phyloP scores from a whole-genome alignment of 495 filamentous ascomycete species.

The Lindgomyces ingoldianus region DNA sequence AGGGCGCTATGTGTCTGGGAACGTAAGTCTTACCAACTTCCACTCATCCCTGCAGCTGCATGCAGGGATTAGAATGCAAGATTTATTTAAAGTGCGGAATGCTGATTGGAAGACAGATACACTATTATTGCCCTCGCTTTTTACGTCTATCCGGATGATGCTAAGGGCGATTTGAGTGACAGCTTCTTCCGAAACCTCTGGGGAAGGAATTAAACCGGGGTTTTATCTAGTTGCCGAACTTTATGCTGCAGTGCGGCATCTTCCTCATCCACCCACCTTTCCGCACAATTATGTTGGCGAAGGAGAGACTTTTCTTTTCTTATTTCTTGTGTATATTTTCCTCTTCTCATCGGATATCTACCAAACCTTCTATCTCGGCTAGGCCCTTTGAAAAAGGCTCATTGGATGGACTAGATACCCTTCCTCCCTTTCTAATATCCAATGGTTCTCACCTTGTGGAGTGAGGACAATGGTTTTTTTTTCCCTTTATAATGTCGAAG shows the following conservation, averaged over 20 bases:
- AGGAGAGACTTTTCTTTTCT: neutral
- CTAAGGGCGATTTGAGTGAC: conserved; percentile 32
- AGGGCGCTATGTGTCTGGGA: conserved; percentile 84
- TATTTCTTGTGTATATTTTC: neutral
- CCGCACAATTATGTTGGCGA: too few species aligned
- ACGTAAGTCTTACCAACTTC: conserved; percentile 62
- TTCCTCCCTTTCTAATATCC: neutral
- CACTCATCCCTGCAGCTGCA: too few species aligned
- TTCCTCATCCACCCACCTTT: too few species aligned
- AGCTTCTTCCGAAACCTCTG: conserved; percentile 25
- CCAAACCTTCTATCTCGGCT: too few species aligned
- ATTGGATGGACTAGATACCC: neutral
- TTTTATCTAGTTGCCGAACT: too few species aligned
- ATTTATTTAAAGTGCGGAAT: too few species aligned
- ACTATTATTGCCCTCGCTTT: conserved; percentile 86
- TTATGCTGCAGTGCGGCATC: neutral
- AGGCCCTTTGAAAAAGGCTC: too few species aligned
- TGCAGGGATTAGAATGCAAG: too few species aligned
- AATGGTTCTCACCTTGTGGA: neutral
- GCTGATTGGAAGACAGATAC: conserved; percentile 55
- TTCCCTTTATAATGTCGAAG: too few species aligned
- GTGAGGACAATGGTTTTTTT: too few species aligned
- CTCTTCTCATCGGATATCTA: too few species aligned
- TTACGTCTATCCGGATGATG: conserved; percentile 79
- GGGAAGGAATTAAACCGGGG: too few species aligned